These are phyloP conservation scores for Ascochyta fabae DNA, from an alignment of 2,329 filamentous ascomycete genomes.

Conservation along the genomic window DNA sequence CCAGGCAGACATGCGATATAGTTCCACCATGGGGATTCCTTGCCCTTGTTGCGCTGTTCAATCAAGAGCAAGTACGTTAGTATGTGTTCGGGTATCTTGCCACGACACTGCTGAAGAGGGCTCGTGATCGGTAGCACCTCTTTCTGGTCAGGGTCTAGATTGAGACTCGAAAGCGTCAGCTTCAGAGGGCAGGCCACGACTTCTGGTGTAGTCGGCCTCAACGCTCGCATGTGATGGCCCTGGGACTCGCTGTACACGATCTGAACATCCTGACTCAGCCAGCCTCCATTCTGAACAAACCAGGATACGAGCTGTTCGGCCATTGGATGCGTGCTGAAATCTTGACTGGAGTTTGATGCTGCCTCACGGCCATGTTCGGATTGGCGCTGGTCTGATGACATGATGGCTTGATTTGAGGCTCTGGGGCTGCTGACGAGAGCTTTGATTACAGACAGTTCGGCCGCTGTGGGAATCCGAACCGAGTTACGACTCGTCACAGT, in stretches of 20 bases:
- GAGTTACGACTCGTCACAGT: constrained; percentile 6
- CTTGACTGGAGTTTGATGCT: constrained; percentile 9
- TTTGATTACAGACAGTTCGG: constrained; percentile 7
- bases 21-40: constrained; percentile 42
- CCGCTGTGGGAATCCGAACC: constrained; percentile 8
- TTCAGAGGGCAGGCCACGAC: constrained; percentile 42
- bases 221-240: constrained; percentile 43
- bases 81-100: constrained; percentile 40
- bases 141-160: constrained; percentile 38
- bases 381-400: constrained; percentile 17
- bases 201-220: constrained; percentile 26
- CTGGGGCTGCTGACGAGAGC: constrained; percentile 22
- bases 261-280: constrained; percentile 37
- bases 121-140: constrained; percentile 35
- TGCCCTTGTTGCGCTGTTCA: constrained; percentile 39
- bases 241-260: constrained; percentile 34
- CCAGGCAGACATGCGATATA: constrained; percentile 47
- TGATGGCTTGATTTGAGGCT: constrained; percentile 12
- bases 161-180: constrained; percentile 46
- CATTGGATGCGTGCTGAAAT: constrained; percentile 20
- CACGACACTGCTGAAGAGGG: constrained; percentile 32
- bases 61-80: constrained; percentile 46
- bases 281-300: constrained; percentile 43
- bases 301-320: constrained; percentile 34
- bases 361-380: not conserved